Evolutionary conservation across 2,329 filamentous ascomycete species (phyloP).

Genomic region (Penicillium sp.): DNA sequence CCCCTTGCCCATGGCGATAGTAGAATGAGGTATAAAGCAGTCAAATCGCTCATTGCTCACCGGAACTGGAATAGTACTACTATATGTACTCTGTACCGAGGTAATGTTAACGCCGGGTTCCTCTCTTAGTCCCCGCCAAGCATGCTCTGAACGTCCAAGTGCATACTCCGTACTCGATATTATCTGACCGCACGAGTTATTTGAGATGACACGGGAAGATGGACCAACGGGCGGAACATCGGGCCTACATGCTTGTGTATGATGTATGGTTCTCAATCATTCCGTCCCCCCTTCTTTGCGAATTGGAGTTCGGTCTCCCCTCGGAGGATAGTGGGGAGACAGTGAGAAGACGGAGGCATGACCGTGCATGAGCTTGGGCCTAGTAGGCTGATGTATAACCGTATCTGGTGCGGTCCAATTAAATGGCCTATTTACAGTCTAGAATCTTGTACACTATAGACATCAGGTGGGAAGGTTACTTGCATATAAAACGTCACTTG

Average conservation of each 20-base stretch:
- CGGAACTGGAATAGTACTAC: background rate
- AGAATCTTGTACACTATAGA: background rate
- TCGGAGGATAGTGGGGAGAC: background rate
- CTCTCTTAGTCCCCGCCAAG: constrained; percentile 5
- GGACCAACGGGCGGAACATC: background rate
- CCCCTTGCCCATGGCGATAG: background rate
- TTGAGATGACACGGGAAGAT: background rate
- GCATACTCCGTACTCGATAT: constrained; percentile 3
- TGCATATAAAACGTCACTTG: constrained; percentile 4
- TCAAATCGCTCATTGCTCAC: background rate
- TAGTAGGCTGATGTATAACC: background rate
- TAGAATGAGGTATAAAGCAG: background rate
- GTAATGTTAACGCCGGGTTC: background rate
- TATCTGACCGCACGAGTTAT: background rate
- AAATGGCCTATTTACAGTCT: constrained; percentile 1
- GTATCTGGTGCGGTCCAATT: constrained; percentile 2
- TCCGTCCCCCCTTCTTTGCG: background rate
- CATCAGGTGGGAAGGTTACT: constrained; percentile 1
- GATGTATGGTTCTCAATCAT: background rate
- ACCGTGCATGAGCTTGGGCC: constrained; percentile 13
- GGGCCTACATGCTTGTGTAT: background rate
- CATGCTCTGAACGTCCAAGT: constrained; percentile 2
- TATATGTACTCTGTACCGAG: background rate
- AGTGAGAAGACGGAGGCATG: constrained; percentile 1
- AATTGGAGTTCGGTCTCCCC: background rate